phyloP scores from a whole-genome alignment of 208 protist genomes.

The Acanthamoeba healyi region DNA sequence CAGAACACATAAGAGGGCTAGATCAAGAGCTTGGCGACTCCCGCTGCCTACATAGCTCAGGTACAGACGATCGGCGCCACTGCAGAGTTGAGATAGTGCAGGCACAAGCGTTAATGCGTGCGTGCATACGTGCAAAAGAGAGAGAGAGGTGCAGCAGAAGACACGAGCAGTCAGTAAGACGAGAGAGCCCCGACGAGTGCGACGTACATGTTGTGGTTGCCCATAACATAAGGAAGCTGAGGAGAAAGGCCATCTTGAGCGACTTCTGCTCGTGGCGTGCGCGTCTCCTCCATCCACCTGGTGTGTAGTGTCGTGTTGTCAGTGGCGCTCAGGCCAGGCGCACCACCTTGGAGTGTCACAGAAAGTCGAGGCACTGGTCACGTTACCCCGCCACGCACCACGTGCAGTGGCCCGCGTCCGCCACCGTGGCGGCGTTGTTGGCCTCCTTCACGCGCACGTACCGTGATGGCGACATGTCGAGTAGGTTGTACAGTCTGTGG shows the following conservation, averaged over 20 bases:
- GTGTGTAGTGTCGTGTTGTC: not conserved
- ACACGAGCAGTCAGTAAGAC: too few species aligned
- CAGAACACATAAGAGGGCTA: not conserved
- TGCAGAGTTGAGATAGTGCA: too few species aligned
- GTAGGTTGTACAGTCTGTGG: conserved; percentile 15
- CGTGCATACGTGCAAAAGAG: too few species aligned
- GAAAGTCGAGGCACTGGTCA: too few species aligned
- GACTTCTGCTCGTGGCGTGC: conserved; percentile 54
- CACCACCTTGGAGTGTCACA: too few species aligned
- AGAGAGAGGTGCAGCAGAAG: too few species aligned
- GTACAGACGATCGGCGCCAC: conserved; percentile 52
- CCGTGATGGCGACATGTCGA: conserved; percentile 1
- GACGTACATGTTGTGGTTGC: not conserved
- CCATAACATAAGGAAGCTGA: conserved; percentile 52
- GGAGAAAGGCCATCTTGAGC: conserved; percentile 57
- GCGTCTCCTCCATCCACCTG: conserved; percentile 2
- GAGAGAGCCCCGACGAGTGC: too few species aligned
- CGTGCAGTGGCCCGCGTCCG: not conserved
- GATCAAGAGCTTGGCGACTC: conserved; percentile 52
- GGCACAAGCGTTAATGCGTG: not conserved
- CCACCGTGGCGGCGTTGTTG: conserved; percentile 18
- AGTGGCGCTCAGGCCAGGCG: too few species aligned
- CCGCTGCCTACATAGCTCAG: conserved; percentile 43
- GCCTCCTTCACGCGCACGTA: not conserved
- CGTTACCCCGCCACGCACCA: not conserved